Conservation (phyloP, 75 land plant species). For the Ceratopteris richardii region DNA sequence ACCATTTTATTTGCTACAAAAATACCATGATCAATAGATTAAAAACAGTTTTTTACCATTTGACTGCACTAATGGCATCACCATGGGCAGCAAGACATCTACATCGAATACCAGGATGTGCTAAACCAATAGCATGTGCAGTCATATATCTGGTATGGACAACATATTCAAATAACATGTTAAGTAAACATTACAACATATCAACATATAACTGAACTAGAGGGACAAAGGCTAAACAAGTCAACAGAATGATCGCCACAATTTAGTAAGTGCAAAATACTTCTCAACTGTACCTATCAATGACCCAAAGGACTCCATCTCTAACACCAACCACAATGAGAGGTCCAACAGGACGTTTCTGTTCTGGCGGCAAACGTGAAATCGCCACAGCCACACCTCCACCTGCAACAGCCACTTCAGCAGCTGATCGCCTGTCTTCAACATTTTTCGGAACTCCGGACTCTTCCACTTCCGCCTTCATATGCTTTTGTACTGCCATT, state of each 20-base stretch:
- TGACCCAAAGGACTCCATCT: constrained; percentile 95
- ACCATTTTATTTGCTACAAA: too few species aligned
- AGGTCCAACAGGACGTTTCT: constrained; percentile 95
- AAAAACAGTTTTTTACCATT: constrained; percentile 78
- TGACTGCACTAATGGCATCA: constrained; percentile 99
- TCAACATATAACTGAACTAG: too few species aligned
- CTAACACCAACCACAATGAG: constrained; percentile 90
- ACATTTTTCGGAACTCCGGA: constrained; percentile 39
- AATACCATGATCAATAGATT: too few species aligned
- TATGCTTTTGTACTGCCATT: constrained; percentile 58
- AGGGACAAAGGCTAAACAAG: too few species aligned
- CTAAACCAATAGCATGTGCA: constrained; percentile 87
- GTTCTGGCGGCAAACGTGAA: constrained; percentile 88
- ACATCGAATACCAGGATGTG: constrained; percentile 98
- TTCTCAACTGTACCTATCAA: constrained; percentile 98
- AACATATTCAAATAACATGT: too few species aligned
- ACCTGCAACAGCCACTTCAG: constrained; percentile 92
- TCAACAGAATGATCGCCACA: too few species aligned
- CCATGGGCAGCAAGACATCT: constrained; percentile 99
- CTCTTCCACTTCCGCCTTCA: constrained; percentile 70
- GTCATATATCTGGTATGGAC: constrained; percentile 63
- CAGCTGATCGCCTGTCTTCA: constrained; percentile 56
- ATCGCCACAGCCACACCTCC: constrained; percentile 98
- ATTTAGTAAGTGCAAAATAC: too few species aligned
- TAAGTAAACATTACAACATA: too few species aligned